phyloP scores from a whole-genome alignment of 2,329 filamentous ascomycete species.

The Aspergillus sp. region DNA sequence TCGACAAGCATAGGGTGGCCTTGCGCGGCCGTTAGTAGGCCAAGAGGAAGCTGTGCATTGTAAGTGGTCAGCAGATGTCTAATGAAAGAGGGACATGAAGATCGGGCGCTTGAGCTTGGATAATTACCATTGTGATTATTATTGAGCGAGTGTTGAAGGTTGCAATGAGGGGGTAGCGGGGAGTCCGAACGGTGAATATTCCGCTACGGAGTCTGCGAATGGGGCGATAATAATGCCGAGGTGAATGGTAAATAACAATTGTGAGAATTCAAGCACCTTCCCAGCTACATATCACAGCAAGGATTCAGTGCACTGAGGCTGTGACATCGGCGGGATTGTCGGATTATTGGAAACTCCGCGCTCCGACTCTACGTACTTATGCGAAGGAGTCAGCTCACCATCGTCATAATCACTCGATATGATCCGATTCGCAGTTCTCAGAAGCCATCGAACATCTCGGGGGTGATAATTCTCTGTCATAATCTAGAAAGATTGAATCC shows the following conservation, averaged over 20 bases:
- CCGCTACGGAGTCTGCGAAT: not conserved
- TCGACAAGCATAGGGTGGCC: slow-evolving; percentile 98
- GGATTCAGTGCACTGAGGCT: not conserved
- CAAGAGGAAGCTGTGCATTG: slow-evolving; percentile 58
- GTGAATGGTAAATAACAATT: not conserved
- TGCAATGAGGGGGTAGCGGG: not conserved
- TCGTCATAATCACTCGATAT: not conserved
- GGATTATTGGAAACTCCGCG: slow-evolving; percentile 14
- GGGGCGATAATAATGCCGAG: not conserved
- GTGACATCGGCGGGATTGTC: slow-evolving; percentile 6
- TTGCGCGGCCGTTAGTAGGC: slow-evolving; percentile 90
- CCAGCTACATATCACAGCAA: not conserved
- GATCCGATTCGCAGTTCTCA: not conserved
- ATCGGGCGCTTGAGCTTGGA: not conserved
- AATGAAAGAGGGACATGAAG: not conserved
- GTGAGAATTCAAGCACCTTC: not conserved
- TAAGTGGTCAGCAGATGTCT: not conserved
- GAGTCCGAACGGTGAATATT: not conserved
- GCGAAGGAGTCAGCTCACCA: not conserved
- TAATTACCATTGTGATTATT: slow-evolving; percentile 9
- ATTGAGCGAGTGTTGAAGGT: not conserved
- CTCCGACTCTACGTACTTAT: not conserved
- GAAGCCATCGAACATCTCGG: not conserved
- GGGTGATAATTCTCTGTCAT: too few species aligned
- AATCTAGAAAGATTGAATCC: too few species aligned